Evolutionary conservation across 2,329 filamentous ascomycete genomes (phyloP).

Genomic region (Didymella exigua): DNA sequence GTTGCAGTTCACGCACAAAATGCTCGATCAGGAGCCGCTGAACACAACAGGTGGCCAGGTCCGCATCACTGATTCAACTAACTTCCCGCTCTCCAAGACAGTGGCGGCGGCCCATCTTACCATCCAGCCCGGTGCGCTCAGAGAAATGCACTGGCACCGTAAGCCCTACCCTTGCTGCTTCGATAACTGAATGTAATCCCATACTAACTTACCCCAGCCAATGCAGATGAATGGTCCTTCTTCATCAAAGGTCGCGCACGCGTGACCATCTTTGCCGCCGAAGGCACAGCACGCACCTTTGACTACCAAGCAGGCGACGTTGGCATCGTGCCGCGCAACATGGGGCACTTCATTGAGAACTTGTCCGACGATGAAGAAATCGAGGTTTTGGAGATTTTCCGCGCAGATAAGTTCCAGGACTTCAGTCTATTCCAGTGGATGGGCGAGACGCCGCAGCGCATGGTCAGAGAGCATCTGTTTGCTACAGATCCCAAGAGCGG

Average conservation of each 20-base stretch:
- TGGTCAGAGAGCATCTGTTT: slow-evolving; percentile 72
- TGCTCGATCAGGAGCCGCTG: slow-evolving; percentile 71
- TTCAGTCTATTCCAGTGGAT: slow-evolving; percentile 78
- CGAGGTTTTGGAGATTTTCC: slow-evolving; percentile 77
- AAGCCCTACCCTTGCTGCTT: no score
- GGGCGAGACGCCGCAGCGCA: slow-evolving; percentile 70
- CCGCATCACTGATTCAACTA: slow-evolving; percentile 75
- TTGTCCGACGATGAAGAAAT: slow-evolving; percentile 73
- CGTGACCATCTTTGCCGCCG: slow-evolving; percentile 74
- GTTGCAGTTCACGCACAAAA: slow-evolving; percentile 71
- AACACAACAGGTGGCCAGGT: slow-evolving; percentile 72
- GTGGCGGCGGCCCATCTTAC: slow-evolving; percentile 74
- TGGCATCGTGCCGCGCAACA: slow-evolving; percentile 75
- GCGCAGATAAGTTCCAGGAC: slow-evolving; percentile 72
- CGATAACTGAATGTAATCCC: no score
- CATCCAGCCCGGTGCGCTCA: slow-evolving; percentile 72
- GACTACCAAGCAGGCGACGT: slow-evolving; percentile 78
- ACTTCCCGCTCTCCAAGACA: slow-evolving; percentile 75
- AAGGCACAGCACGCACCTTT: slow-evolving; percentile 73
- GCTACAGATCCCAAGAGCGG: slow-evolving; percentile 64
- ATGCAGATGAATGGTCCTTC: slow-evolving; percentile 80
- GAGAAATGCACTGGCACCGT: slow-evolving; percentile 83
- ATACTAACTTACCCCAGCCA: slow-evolving; percentile 39
- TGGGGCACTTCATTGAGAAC: slow-evolving; percentile 84
- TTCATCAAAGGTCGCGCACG: slow-evolving; percentile 75